Evolutionary conservation across 768 basidiomycete species (phyloP), one percentile per base, ranked within the genome.

Genomic region (Psilocybe subaeruginosa): DNA sequence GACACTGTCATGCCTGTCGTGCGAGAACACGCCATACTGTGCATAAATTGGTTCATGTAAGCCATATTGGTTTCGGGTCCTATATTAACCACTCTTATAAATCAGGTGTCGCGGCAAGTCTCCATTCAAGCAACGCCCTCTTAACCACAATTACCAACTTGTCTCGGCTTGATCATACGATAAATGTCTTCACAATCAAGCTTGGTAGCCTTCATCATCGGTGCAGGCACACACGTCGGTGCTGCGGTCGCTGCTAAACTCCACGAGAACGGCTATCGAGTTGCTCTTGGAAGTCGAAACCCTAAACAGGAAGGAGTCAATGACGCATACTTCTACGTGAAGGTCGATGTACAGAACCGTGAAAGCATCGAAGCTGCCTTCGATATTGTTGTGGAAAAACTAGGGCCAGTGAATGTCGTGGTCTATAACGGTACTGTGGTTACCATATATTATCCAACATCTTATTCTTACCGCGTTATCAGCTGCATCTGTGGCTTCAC

Each of bases 381-480:
- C 64, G 69, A 69, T n/a, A 53, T 63, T 39, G 76, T 79, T 11
- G 64, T 74, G 27, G 67, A 69, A 46, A 68, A 70, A 9, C 76
- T 83, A 51, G 82, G 80, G 6, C 69, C 75, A 11, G 65, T 82
- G 3, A 81, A 80, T 48, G 69, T 82, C 47, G 80, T 84, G 5
- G 69, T 82, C 41, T 82, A 77, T 64, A 83, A 82, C 60, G 81
- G 82, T 62, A 71, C 62, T 23, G 43, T 56, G 51, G 45, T 63
- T 54, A 23, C 17, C 67, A 33, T 48, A 68, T 16, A 57, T 54
- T 23, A 31, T 12, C 9, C 29, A 29, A 35, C 17, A 19, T 23
- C 19, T 43, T 17, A 27, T 4, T 31, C 39, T 39, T 2, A 43
- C 23, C 39, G 39, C 2, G 4, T 17, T 31, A 35, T 23, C 19